Evolutionary conservation across 352 stramenopile genomes (phyloP), one percentile per base, ranked within the genome.

Genomic region (Pythium chondricola): DNA sequence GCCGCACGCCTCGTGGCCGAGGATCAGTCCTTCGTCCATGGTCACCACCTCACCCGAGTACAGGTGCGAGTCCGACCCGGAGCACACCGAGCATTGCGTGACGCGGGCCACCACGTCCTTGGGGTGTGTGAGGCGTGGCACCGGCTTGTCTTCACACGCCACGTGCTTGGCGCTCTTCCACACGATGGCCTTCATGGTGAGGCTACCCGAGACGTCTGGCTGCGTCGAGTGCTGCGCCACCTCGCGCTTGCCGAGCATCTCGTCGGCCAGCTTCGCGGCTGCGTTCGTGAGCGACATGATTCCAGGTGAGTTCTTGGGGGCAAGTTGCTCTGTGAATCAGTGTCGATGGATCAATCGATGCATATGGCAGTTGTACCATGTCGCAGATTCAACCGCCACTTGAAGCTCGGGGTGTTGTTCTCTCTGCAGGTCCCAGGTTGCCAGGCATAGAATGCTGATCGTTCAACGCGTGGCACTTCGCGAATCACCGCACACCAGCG

Each of bases 1-100:
- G 2, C 68, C 68, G 21, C 55, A 47, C 11, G 65, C 62, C 32
- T 78, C 68, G 37, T 75, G 68, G 32, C 68, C 68, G 7, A 76
- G 48, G 18, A 74, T 70, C 30, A 48, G 27, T 5, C 66, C 65
- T 22, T 56, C 42, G 48, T 70, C 61, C 32, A 70, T 54, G 24
- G 66, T 68, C 21, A 56, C 45, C 18, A 76, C 29, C 25, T 66
- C 43, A 2, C 61, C 65, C 4, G 61, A 62, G 52, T 67, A 65
- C n/a, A 73, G 20, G 40, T 70, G 43, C 17, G 51, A 53, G 30
- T 73, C 65, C 33, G 57, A 68, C 27, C 65, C 65, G 18, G 63
- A 71, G 35, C 55, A 63, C 21, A 73, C 52, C 27, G 52, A 48
- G 41, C 52, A 59, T 20, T 48, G 33, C 24, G 59, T 65, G n/a